These are phyloP conservation scores for Cyberlindnera nakhonratchasimensis DNA, from an alignment of 805 yeast genomes.

Conservation along the genomic window DNA sequence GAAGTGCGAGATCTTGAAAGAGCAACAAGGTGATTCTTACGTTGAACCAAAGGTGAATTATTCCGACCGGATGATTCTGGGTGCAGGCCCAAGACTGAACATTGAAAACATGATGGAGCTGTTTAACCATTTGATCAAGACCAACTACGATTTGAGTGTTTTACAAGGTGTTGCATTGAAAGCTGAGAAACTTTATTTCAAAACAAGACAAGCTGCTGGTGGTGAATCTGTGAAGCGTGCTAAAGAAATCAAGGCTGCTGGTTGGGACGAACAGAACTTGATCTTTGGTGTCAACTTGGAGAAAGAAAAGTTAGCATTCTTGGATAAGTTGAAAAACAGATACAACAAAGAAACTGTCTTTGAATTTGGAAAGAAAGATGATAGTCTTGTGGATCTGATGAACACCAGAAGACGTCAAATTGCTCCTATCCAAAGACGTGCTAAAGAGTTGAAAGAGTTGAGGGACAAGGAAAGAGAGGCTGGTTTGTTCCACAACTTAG, in stretches of 20 bases:
- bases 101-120: conserved; percentile 74
- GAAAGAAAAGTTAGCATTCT: conserved; percentile 65
- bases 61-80: conserved; percentile 75
- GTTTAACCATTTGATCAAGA: conserved; percentile 53
- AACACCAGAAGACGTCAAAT: conserved; percentile 78
- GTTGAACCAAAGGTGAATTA: conserved; percentile 63
- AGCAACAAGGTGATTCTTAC: conserved; percentile 40
- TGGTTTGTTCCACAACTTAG: conserved; percentile 68
- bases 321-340: conserved; percentile 69
- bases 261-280: conserved; percentile 89
- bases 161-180: conserved; percentile 70
- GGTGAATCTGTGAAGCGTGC: conserved; percentile 81
- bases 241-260: conserved; percentile 66
- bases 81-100: conserved; percentile 70
- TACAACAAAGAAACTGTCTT: conserved; percentile 85
- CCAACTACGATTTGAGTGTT: conserved; percentile 64
- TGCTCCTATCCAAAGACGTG: conserved; percentile 81
- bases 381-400: conserved; percentile 80
- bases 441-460: conserved; percentile 63
- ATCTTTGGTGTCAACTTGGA: conserved; percentile 75
- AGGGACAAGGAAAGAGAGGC: conserved; percentile 71
- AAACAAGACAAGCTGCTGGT: conserved; percentile 86
- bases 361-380: conserved; percentile 70
- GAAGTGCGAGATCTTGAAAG: conserved; percentile 49
- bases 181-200: conserved; percentile 84